Base-by-base conservation (phyloP, 257 asterid species). In the Nicotiana knightiana region DNA sequence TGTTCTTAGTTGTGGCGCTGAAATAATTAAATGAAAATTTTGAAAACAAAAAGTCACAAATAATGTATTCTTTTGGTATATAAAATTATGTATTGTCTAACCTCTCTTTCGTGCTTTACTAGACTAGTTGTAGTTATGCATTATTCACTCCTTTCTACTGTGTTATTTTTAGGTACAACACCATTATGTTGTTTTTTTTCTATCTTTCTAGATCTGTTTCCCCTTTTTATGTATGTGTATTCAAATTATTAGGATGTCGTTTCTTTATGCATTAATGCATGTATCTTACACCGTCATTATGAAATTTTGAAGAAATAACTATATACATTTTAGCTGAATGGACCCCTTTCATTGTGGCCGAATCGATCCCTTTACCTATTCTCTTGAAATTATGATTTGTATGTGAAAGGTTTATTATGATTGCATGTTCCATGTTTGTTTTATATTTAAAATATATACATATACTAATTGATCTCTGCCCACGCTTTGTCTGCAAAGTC, bases 401-500 rank as follows among this genome's bases (percentile, higher is more conserved):
- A 13, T 26, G 11, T 48, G 16, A 73, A 71, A 46, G 78, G 12
- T 21, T 21, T 43, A 32, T 71, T 43, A 73, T 73, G 79, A 46
- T 11, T 51, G 46, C 59, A 51, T 4, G 61, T 54, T 54, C 21
- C 2, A 54, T 71, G 59, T 71, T 46, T 71, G 24, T 71, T 70
- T 71, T 71, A 70, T 70, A 43, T 12, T 4, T 4, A 21, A 21
- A 43, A 73, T 10, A 73, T 18, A 73, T 6, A 17, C 9, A 16
- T 57, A 73, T 13, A 24, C 15, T 48, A 73, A 46, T 48, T 39
- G 46, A 39, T 73, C 24, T 48, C 39, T 73, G 13, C 16, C 24
- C 79, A 73, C 62, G 62, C 79, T 39, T 73, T 73, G 79, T 73
- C 79, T 48, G 59, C 78, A 21, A 43, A 15, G 21, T 5, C 61